Percentiles rank a stretch among this genome's conserved stretches.
phyloP scores from a whole-genome alignment of 2,329 filamentous ascomycete genomes.

The Purpureocillium takamizusanense region DNA sequence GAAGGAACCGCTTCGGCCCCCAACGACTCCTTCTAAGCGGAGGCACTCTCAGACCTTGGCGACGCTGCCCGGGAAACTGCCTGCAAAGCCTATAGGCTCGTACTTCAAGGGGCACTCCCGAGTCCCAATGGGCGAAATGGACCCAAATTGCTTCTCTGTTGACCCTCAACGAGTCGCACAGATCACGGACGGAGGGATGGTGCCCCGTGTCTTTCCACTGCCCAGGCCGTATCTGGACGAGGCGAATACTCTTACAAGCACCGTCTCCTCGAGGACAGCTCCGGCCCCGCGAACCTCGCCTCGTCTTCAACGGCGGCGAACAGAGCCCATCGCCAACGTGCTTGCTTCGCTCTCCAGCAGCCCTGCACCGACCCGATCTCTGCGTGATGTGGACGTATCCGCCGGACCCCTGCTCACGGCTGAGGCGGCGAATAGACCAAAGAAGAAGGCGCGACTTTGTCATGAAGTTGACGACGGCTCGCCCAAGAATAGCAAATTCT shows the following conservation, averaged over 20 bases:
- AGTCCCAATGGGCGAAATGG: conserved; percentile 54
- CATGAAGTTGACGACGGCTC: conserved; percentile 28
- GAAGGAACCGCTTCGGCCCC: conserved; percentile 53
- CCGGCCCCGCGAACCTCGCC: conserved; percentile 23
- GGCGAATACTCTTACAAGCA: conserved; percentile 10
- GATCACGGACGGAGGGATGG: conserved; percentile 38
- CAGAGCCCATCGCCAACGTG: conserved; percentile 40
- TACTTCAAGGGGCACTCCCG: conserved; percentile 43
- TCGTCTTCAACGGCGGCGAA: conserved; percentile 38
- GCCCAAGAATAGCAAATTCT: conserved; percentile 45
- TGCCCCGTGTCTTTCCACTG: conserved; percentile 48
- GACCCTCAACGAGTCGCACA: conserved; percentile 38
- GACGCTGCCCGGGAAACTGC: conserved; percentile 13
- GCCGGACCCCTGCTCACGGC: conserved; percentile 3
- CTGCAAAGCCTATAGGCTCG: conserved; percentile 41
- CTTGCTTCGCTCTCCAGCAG: conserved; percentile 19
- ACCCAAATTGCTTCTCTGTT: conserved; percentile 49
- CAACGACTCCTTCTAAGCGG: conserved; percentile 31
- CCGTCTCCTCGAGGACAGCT: conserved; percentile 5
- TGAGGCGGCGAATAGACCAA: conserved; percentile 28
- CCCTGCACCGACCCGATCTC: conserved; percentile 9
- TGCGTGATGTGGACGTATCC: conserved; percentile 6
- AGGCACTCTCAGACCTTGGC: conserved; percentile 27
- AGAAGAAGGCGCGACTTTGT: conserved; percentile 49
- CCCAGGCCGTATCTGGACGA: conserved; percentile 47